A percentile compares a stretch with the other conserved stretches of the same genome.
Evolutionary conservation across 768 basidiomycete genomes (phyloP).

Genomic region (Leccinum imitatum): DNA sequence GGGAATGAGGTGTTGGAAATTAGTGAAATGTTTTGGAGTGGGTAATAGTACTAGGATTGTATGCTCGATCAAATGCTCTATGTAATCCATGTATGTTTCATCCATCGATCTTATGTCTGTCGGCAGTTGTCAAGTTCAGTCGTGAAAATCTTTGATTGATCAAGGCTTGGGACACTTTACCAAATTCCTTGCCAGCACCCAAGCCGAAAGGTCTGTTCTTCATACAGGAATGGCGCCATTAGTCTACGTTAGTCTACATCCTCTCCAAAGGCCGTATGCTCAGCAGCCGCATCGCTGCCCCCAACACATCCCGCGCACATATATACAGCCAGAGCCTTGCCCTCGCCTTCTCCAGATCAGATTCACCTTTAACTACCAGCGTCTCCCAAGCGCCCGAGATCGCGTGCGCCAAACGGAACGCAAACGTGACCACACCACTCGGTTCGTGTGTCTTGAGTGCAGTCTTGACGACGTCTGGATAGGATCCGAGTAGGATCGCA

Average conservation of each 20-base stretch:
- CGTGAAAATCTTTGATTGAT: neutral
- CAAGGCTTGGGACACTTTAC: too few species aligned
- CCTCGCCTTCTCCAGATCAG: slow-evolving; percentile 69
- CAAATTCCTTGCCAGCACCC: too few species aligned
- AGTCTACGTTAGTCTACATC: slow-evolving; percentile 55
- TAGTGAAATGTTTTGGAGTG: neutral
- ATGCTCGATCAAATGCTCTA: neutral
- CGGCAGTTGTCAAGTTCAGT: too few species aligned
- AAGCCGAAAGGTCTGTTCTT: too few species aligned
- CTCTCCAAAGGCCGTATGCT: slow-evolving; percentile 88
- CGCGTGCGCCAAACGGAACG: slow-evolving; percentile 82
- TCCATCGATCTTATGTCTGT: neutral
- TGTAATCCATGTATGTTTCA: neutral
- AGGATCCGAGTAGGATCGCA: slow-evolving; percentile 80
- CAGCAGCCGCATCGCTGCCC: slow-evolving; percentile 79
- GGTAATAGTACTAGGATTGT: neutral
- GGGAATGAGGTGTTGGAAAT: neutral
- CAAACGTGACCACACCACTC: slow-evolving; percentile 87
- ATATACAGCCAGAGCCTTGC: slow-evolving; percentile 90
- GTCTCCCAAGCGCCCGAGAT: slow-evolving; percentile 93
- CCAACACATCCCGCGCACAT: slow-evolving; percentile 87
- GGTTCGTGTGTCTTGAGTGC: slow-evolving; percentile 88
- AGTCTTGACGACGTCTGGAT: slow-evolving; percentile 87
- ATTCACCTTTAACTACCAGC: slow-evolving; percentile 81
- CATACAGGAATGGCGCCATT: too few species aligned